These are phyloP conservation scores for Neurospora tetraspora DNA, from an alignment of 495 filamentous ascomycete species.

Conservation along the genomic window DNA sequence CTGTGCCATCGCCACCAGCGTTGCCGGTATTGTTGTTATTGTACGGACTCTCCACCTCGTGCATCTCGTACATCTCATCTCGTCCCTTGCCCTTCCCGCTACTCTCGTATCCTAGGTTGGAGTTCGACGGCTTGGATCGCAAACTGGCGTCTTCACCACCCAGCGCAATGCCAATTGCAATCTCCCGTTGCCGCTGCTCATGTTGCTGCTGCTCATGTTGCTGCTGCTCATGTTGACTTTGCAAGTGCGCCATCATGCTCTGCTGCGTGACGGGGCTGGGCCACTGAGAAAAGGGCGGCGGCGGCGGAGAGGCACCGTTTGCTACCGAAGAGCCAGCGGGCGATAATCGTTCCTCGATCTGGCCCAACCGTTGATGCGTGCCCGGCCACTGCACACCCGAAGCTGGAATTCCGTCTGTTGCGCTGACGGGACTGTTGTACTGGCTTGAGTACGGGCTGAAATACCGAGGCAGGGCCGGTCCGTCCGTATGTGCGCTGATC, in stretches of 20 bases:
- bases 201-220: slow-evolving; percentile 6
- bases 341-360: slow-evolving; percentile 6
- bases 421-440: slow-evolving; percentile 38
- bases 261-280: slow-evolving; percentile 18
- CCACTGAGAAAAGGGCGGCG: slow-evolving; percentile 23
- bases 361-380: slow-evolving; percentile 13
- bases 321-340: not conserved
- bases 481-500: slow-evolving; percentile 28
- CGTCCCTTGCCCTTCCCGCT: slow-evolving; percentile 23
- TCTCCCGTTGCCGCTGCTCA: slow-evolving; percentile 16
- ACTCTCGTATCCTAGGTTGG: slow-evolving; percentile 8
- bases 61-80: slow-evolving; percentile 24
- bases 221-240: slow-evolving; percentile 1
- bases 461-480: slow-evolving; percentile 30
- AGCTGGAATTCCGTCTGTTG: slow-evolving; percentile 18
- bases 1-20: not conserved
- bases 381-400: slow-evolving; percentile 17
- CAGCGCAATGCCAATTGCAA: slow-evolving; percentile 26
- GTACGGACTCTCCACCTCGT: slow-evolving; percentile 22
- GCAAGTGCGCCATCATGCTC: slow-evolving; percentile 6
- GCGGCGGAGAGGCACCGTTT: slow-evolving; percentile 9
- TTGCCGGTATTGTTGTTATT: slow-evolving; percentile 1
- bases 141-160: slow-evolving; percentile 23
- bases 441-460: slow-evolving; percentile 38
- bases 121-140: slow-evolving; percentile 17